Evolutionary conservation across 2,329 filamentous ascomycete species (phyloP).

Genomic region (Neonectria faginata): DNA sequence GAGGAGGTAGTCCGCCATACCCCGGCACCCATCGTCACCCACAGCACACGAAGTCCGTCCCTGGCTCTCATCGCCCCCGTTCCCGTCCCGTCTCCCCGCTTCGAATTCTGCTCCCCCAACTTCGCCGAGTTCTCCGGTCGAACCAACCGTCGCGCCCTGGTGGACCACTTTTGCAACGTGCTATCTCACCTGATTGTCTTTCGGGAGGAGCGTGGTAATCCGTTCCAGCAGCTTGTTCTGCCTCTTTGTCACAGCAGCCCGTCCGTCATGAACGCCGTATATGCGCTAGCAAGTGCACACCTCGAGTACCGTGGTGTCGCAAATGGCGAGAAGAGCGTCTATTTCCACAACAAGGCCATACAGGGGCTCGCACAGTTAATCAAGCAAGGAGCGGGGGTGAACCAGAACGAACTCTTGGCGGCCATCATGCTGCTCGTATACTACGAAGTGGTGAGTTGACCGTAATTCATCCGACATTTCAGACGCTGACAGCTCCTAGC

Average conservation of each 20-base stretch:
- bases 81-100: conserved; percentile 47
- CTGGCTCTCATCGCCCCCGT: conserved; percentile 45
- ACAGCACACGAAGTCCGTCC: conserved; percentile 37
- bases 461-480: neutral
- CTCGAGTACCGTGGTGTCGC: conserved; percentile 73
- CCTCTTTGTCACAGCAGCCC: conserved; percentile 67
- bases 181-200: conserved; percentile 74
- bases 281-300: conserved; percentile 86
- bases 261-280: conserved; percentile 83
- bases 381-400: conserved; percentile 60
- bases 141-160: conserved; percentile 65
- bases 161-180: conserved; percentile 74
- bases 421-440: conserved; percentile 72
- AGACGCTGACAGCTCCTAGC: conserved; percentile 52
- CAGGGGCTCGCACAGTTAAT: conserved; percentile 69
- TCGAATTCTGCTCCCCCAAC: conserved; percentile 64
- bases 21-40: conserved; percentile 33
- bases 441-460: conserved; percentile 69
- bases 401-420: conserved; percentile 69
- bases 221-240: conserved; percentile 72
- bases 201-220: conserved; percentile 71
- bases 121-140: conserved; percentile 69
- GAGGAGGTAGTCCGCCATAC: conserved; percentile 45
- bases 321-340: conserved; percentile 66
- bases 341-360: conserved; percentile 70